Evolutionary conservation across 139 green algal genomes (phyloP).

Genomic region (Diplosphaera chodatii): DNA sequence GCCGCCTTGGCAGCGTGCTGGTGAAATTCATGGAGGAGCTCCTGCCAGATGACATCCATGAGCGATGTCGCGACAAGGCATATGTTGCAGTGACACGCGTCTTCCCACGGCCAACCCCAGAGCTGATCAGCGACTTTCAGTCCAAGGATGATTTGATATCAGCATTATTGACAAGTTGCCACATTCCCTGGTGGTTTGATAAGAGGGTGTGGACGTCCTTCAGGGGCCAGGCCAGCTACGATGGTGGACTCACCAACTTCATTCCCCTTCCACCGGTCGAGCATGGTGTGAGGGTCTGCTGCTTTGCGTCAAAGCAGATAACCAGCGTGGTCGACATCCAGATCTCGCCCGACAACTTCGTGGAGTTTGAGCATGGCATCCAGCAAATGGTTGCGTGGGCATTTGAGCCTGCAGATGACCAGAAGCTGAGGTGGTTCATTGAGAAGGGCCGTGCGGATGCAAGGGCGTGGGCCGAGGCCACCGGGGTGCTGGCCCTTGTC

Average conservation of each 20-base stretch:
- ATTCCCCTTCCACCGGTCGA: slow-evolving; percentile 53
- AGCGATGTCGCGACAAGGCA: slow-evolving; percentile 21
- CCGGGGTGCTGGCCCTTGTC: not conserved
- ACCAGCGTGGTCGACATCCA: slow-evolving; percentile 13
- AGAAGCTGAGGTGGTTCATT: slow-evolving; percentile 1
- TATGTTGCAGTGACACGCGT: slow-evolving; percentile 21
- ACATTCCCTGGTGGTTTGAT: slow-evolving; percentile 46
- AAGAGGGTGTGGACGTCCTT: slow-evolving; percentile 45
- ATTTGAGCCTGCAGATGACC: slow-evolving; percentile 49
- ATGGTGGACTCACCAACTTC: slow-evolving; percentile 83
- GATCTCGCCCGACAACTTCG: slow-evolving; percentile 28
- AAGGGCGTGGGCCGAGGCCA: slow-evolving; percentile 23
- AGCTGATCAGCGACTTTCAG: slow-evolving; percentile 54
- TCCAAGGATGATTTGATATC: slow-evolving; percentile 19
- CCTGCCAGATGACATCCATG: slow-evolving; percentile 50
- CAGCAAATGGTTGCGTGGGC: slow-evolving; percentile 54
- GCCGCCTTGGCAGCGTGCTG: slow-evolving; percentile 36
- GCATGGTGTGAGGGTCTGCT: slow-evolving; percentile 48
- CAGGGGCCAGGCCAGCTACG: slow-evolving; percentile 33
- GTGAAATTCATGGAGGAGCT: slow-evolving; percentile 25
- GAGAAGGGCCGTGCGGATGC: slow-evolving; percentile 26
- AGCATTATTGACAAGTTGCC: not conserved
- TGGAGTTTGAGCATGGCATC: slow-evolving; percentile 24
- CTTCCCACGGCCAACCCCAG: not conserved
- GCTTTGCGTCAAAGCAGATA: slow-evolving; percentile 49